Conservation (phyloP, 1,284 basidiomycete genomes). For the Puccinia horiana region DNA sequence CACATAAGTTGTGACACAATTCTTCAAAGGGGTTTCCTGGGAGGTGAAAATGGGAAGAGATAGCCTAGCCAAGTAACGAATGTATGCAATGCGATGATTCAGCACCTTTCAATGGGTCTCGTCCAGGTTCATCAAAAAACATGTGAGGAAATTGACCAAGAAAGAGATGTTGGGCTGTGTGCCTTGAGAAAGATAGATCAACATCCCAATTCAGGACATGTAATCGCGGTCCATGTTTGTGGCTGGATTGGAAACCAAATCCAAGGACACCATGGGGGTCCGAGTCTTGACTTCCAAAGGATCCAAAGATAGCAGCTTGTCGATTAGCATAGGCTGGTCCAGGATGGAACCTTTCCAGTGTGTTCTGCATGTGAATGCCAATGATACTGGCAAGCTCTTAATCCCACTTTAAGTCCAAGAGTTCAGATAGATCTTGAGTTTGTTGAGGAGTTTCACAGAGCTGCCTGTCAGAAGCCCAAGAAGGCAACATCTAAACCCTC, state of each 20-base stretch:
- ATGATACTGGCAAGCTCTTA: background rate
- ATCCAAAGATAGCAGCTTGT: background rate
- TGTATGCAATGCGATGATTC: background rate
- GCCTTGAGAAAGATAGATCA: background rate
- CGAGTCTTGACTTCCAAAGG: background rate
- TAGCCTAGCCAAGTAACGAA: background rate
- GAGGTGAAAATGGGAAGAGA: background rate
- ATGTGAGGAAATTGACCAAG: constrained; percentile 10
- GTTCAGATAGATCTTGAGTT: background rate
- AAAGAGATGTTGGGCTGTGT: constrained; percentile 4
- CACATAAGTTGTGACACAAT: background rate
- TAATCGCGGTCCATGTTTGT: background rate
- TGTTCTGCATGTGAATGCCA: background rate
- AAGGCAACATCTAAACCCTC: background rate
- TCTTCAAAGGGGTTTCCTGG: background rate
- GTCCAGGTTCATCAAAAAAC: background rate
- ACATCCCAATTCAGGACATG: background rate
- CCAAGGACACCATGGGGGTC: background rate
- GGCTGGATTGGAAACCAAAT: background rate
- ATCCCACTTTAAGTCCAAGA: constrained; percentile 20
- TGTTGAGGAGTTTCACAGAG: background rate
- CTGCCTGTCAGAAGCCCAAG: background rate
- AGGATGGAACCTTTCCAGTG: background rate
- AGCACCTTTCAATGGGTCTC: constrained; percentile 16
- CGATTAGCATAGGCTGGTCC: background rate